These are phyloP conservation scores for Coniferiporia weirii DNA, from an alignment of 1,284 basidiomycete species.

Conservation along the genomic window DNA sequence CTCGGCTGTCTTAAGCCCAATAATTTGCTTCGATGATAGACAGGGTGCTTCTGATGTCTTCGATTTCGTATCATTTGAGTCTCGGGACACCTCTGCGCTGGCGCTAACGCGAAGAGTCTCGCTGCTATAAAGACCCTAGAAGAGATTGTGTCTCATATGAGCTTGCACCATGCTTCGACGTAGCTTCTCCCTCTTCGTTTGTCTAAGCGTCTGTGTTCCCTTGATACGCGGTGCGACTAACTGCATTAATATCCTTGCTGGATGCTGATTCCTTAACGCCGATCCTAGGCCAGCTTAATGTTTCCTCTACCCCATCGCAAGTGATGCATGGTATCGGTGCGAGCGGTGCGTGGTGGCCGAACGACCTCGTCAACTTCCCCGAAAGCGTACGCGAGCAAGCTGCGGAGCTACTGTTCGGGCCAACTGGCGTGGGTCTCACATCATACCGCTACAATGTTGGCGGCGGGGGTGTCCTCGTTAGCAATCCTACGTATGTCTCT, in stretches of 20 bases:
- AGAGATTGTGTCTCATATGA: not conserved
- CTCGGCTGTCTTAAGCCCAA: too few relatives aligned
- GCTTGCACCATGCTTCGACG: not conserved
- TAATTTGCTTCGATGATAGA: too few relatives aligned
- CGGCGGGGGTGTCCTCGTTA: constrained; percentile 23
- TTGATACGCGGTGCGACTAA: not conserved
- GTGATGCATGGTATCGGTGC: constrained; percentile 25
- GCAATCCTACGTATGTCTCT: constrained; percentile 18
- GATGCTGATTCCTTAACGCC: not conserved
- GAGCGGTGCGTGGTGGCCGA: constrained; percentile 26
- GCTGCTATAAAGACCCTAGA: not conserved
- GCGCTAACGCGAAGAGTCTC: not conserved
- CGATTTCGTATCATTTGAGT: not conserved
- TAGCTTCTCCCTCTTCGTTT: not conserved
- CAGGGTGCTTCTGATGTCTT: not conserved
- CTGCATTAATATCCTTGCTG: not conserved
- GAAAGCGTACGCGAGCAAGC: constrained; percentile 17
- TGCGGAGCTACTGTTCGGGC: constrained; percentile 22
- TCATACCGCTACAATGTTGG: constrained; percentile 27
- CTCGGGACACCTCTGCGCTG: not conserved
- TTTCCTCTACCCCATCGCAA: constrained; percentile 20
- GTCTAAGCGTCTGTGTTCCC: not conserved
- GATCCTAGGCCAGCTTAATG: constrained; percentile 10
- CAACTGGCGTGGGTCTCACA: constrained; percentile 21
- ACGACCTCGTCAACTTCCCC: constrained; percentile 22